These are phyloP conservation scores for Bryoerythrophyllum caledonicum DNA, from an alignment of 225 moss, liverwort and hornwort genomes.

Conservation along the genomic window DNA sequence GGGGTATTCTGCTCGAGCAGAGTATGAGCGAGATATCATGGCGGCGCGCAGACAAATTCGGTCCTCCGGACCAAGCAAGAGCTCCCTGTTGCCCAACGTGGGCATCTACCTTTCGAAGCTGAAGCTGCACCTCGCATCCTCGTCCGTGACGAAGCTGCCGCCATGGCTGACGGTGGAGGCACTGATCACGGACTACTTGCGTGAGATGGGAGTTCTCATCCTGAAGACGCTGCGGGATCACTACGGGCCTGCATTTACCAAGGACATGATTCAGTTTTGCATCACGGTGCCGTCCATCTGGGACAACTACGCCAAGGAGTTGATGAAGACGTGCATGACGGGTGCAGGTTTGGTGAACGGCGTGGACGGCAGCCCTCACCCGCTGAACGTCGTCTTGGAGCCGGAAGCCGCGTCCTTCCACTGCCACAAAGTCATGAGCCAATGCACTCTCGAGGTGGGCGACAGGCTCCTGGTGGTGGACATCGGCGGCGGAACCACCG, in stretches of 20 bases:
- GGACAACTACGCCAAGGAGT: constrained; percentile 40
- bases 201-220: constrained; percentile 31
- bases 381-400: constrained; percentile 51
- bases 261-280: constrained; percentile 56
- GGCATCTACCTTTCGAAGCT: constrained; percentile 32
- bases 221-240: constrained; percentile 26
- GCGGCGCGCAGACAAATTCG: constrained; percentile 14
- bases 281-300: constrained; percentile 57
- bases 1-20: constrained; percentile 55
- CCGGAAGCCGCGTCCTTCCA: constrained; percentile 59
- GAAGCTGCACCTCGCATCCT: constrained; percentile 57
- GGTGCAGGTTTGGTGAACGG: constrained; percentile 45
- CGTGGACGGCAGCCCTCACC: constrained; percentile 52
- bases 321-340: constrained; percentile 27
- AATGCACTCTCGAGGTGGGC: constrained; percentile 35
- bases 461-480: constrained; percentile 66
- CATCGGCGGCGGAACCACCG: constrained; percentile 54
- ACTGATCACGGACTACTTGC: constrained; percentile 54
- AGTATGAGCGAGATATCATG: constrained; percentile 25
- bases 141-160: constrained; percentile 35
- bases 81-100: constrained; percentile 30
- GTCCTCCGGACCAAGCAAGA: constrained; percentile 21
- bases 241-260: constrained; percentile 30
- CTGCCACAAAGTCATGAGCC: constrained; percentile 39
- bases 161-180: constrained; percentile 37